Conservation (phyloP, 495 filamentous ascomycete genomes). For the Wilcoxina mikolae region DNA sequence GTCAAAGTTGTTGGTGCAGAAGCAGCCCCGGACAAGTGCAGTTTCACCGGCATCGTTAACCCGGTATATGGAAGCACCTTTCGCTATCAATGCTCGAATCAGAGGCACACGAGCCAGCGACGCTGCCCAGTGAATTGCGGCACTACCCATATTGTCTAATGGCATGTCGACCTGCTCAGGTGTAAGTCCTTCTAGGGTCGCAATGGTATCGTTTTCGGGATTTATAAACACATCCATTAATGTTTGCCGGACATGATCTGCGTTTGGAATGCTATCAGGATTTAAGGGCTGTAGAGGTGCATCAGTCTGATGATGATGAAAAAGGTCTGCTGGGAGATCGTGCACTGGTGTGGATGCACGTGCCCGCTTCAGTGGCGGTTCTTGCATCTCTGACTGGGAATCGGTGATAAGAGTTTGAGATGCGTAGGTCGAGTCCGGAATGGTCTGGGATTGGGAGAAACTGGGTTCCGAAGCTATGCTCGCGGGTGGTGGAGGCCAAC, state of each 20-base stretch:
- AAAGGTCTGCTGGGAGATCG: slow-evolving; percentile 17
- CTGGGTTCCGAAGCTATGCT: slow-evolving; percentile 49
- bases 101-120: slow-evolving; percentile 75
- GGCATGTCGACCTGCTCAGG: slow-evolving; percentile 76
- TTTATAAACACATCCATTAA: slow-evolving; percentile 84
- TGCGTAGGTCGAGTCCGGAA: slow-evolving; percentile 40
- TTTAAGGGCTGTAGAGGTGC: slow-evolving; percentile 51
- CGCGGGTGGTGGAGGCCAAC: slow-evolving; percentile 38
- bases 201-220: slow-evolving; percentile 38
- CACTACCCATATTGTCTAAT: slow-evolving; percentile 72
- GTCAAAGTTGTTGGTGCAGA: slow-evolving; percentile 82
- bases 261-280: slow-evolving; percentile 47
- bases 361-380: slow-evolving; percentile 71
- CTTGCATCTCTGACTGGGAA: slow-evolving; percentile 41
- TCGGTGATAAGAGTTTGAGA: slow-evolving; percentile 33
- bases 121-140: slow-evolving; percentile 92
- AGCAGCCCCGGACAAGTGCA: slow-evolving; percentile 72
- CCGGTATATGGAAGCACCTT: slow-evolving; percentile 71
- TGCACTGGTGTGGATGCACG: slow-evolving; percentile 24
- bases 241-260: slow-evolving; percentile 58
- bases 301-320: slow-evolving; percentile 32
- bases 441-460: slow-evolving; percentile 32
- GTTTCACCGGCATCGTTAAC: slow-evolving; percentile 81
- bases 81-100: slow-evolving; percentile 60
- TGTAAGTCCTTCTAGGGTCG: slow-evolving; percentile 43